Evolutionary conservation across 768 basidiomycete genomes (phyloP).

Genomic region (Suillus hirtellus): DNA sequence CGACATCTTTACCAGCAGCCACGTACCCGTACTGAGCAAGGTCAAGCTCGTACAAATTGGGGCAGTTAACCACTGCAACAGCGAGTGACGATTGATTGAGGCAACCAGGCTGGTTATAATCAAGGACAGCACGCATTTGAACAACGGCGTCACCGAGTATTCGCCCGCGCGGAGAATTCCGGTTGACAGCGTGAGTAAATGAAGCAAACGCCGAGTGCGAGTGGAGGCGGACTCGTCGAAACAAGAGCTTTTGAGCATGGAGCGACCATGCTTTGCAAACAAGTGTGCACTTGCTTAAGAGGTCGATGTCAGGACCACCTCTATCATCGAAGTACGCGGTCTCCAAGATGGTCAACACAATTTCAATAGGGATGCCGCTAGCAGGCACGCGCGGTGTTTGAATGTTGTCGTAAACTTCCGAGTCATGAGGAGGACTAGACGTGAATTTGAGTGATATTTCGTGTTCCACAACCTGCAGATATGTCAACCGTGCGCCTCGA

Average conservation of each 20-base stretch:
- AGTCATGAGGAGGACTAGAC: constrained; percentile 22
- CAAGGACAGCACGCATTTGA: constrained; percentile 56
- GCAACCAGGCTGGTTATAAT: constrained; percentile 65
- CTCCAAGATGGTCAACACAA: constrained; percentile 65
- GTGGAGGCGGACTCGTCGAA: constrained; percentile 54
- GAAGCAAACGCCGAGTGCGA: constrained; percentile 54
- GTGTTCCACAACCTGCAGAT: constrained; percentile 32
- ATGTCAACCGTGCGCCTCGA: constrained; percentile 12
- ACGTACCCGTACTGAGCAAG: constrained; percentile 62
- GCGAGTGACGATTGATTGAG: constrained; percentile 60
- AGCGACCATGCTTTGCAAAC: constrained; percentile 68
- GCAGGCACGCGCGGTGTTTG: constrained; percentile 24
- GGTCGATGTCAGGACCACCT: constrained; percentile 35
- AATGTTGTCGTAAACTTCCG: constrained; percentile 17
- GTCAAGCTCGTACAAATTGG: constrained; percentile 54
- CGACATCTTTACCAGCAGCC: constrained; percentile 49
- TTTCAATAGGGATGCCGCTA: constrained; percentile 57
- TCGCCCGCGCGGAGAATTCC: constrained; percentile 46
- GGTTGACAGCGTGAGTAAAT: constrained; percentile 54
- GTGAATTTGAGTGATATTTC: constrained; percentile 42
- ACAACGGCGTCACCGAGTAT: constrained; percentile 54
- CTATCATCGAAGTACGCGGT: constrained; percentile 45
- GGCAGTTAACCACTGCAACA: constrained; percentile 56
- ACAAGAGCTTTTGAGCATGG: constrained; percentile 65
- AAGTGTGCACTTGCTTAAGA: constrained; percentile 57